Evolutionary conservation across 768 basidiomycete genomes (phyloP).

Genomic region (Coprinopsis marcescibilis): DNA sequence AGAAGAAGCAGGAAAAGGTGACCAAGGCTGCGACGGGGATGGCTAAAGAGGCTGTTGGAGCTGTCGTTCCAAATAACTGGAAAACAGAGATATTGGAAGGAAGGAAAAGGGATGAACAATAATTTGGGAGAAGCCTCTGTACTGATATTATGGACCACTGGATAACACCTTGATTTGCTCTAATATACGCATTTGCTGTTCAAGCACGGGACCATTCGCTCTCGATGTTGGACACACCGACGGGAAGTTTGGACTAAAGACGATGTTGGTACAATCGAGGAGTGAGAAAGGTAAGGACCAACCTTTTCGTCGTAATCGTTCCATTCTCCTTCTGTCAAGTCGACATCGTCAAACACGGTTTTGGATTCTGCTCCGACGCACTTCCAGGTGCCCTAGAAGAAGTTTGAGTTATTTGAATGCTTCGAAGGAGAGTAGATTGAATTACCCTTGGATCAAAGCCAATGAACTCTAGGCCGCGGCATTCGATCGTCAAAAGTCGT

Average conservation of each 20-base stretch:
- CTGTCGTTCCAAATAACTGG: constrained; percentile 20
- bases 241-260: constrained; percentile 51
- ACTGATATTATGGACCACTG: too few relatives aligned
- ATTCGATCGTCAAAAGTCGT: constrained; percentile 70
- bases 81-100: constrained; percentile 30
- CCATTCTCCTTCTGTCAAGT: constrained; percentile 68
- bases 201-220: constrained; percentile 65
- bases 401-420: background rate
- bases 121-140: too few relatives aligned
- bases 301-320: constrained; percentile 92
- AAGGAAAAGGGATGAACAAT: constrained; percentile 2
- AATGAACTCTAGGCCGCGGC: constrained; percentile 79
- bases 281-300: constrained; percentile 9
- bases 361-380: constrained; percentile 54
- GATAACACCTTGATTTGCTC: background rate
- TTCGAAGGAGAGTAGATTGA: constrained; percentile 13
- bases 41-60: constrained; percentile 21
- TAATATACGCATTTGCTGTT: constrained; percentile 6
- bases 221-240: constrained; percentile 63
- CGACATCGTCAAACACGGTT: constrained; percentile 58
- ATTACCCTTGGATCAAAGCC: constrained; percentile 70
- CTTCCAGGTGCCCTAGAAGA: constrained; percentile 83
- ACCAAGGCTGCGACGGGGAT: constrained; percentile 29
- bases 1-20: constrained; percentile 32
- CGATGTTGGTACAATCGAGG: background rate